Evolutionary conservation across 2,329 filamentous ascomycete species (phyloP), one percentile per base, ranked within the genome.

Genomic region (Fusarium odoratissimum): DNA sequence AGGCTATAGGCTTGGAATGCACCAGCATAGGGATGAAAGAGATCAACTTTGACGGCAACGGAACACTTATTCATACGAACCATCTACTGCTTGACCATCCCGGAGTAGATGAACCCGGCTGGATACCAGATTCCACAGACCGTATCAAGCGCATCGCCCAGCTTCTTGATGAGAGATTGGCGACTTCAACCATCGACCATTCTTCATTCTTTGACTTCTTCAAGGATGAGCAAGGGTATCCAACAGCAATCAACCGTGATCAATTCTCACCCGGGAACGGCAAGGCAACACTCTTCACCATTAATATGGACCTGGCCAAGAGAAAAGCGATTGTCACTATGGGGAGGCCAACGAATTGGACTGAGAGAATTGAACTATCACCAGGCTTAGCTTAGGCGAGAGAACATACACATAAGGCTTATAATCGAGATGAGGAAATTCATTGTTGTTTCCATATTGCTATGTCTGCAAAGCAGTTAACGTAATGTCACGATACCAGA

Each of bases 1-100:
- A 73, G 17, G 63, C 75, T 10, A 62, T 73, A 10, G 75, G 75
- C 1, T 66, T 76, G 2, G 75, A 76, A 38, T 76, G 75, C 19
- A 76, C 75, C 2, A 75, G 69, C 5, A 64, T 71, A 25, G 75
- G 71, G 2, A 58, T 76, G 11, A 59, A 64, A 6, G 61, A 63
- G 55, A 59, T 76, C 11, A 42, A 48, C 7, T 41, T 62, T 17
- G 60, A 69, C 10, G 19, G 13, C 3, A 23, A 67, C 3, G 68
- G 73, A 0, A 41, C 31, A 3, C 49, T 76, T 10, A 42, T 71
- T n/a, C 75, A 76, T 21, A 64, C 75, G 0, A 76, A 76, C 5
- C 67, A 76, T 25, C n/a, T 76, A 1, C 49, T 76, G 1, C 62
- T 76, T 6, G 25, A 74, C 0, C 75, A 76, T 25, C 57, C 60